These are phyloP conservation scores for Schizophyllum commune DNA, from an alignment of 1,284 basidiomycete species.

Conservation along the genomic window DNA sequence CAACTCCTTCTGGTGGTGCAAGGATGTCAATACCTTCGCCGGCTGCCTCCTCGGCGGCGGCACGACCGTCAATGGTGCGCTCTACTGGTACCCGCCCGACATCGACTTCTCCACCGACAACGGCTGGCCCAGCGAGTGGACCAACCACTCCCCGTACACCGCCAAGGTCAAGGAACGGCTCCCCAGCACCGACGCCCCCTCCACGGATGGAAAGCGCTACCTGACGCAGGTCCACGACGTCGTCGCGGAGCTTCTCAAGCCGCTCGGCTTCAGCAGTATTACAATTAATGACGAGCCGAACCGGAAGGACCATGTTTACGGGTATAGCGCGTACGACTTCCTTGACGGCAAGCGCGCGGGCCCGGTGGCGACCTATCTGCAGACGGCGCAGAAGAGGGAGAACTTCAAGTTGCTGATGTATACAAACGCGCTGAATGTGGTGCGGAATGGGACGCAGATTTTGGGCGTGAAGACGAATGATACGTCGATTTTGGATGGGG, in stretches of 20 bases:
- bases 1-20: constrained; percentile 58
- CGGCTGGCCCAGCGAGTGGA: constrained; percentile 53
- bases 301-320: constrained; percentile 51
- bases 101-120: constrained; percentile 41
- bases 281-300: constrained; percentile 51
- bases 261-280: constrained; percentile 40
- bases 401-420: constrained; percentile 48
- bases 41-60: constrained; percentile 59
- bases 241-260: constrained; percentile 33
- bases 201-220: constrained; percentile 54
- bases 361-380: constrained; percentile 52
- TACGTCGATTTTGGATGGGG: constrained; percentile 41
- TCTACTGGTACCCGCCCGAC: constrained; percentile 50
- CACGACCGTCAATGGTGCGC: constrained; percentile 56
- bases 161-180: constrained; percentile 40
- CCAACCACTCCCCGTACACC: constrained; percentile 42
- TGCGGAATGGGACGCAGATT: constrained; percentile 50
- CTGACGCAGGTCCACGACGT: constrained; percentile 43
- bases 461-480: constrained; percentile 57
- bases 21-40: constrained; percentile 55
- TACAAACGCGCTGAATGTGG: constrained; percentile 43
- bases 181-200: constrained; percentile 51
- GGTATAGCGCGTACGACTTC: constrained; percentile 52
- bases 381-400: constrained; percentile 41
- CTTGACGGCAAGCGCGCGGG: constrained; percentile 50